Percentiles rank a stretch among this genome's conserved stretches.
Conservation (phyloP, 495 filamentous ascomycete genomes). For the Corynascus novoguineensis region DNA sequence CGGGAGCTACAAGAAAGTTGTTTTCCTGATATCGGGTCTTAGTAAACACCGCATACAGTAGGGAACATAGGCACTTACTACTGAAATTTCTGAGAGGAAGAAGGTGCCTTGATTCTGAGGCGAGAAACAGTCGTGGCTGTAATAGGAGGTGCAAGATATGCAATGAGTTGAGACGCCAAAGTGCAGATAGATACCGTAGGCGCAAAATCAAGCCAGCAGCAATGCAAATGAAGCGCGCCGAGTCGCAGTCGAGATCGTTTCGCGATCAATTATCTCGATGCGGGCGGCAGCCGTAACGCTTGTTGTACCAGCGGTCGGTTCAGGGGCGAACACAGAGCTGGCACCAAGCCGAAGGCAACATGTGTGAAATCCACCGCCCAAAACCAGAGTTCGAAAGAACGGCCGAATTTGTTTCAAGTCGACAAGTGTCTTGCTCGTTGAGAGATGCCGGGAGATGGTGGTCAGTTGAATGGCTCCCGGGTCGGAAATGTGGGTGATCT, state of each 20-base stretch:
- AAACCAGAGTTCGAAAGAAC: conserved; percentile 5
- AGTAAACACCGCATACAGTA: neutral
- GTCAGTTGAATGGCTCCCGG: conserved; percentile 5
- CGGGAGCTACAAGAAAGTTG: too few species aligned
- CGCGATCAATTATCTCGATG: neutral
- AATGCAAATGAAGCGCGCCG: neutral
- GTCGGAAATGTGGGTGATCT: conserved; percentile 1
- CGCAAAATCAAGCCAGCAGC: neutral
- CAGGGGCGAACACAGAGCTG: conserved; percentile 18
- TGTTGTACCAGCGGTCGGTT: conserved; percentile 15
- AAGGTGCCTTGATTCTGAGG: neutral
- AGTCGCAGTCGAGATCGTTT: neutral
- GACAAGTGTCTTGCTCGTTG: neutral
- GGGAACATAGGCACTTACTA: neutral
- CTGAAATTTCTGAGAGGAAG: neutral
- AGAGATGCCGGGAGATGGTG: neutral
- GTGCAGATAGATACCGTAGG: neutral
- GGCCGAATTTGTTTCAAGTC: neutral
- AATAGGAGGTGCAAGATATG: neutral
- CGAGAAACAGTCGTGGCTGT: neutral
- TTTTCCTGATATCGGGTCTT: neutral
- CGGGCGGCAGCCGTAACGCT: neutral
- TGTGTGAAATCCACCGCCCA: too few species aligned
- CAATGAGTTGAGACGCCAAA: neutral
- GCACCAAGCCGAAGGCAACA: conserved; percentile 18